Base-by-base conservation (phyloP, 2,329 filamentous ascomycete species). In the Aspergillus sp. region DNA sequence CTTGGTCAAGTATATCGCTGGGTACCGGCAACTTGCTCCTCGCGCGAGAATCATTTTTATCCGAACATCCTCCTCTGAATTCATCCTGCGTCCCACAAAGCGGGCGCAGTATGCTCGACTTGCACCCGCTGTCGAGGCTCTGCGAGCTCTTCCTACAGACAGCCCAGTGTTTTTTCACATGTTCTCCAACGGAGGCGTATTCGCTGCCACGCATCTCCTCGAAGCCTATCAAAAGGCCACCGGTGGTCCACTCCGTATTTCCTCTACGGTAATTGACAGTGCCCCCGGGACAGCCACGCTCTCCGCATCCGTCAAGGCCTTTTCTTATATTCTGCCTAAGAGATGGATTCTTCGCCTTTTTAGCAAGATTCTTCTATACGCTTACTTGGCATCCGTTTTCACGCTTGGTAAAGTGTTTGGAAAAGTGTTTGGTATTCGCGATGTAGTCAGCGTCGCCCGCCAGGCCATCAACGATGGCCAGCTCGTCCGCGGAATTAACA, bases 151-250 rank as follows among this genome's bases (percentile, higher is more conserved):
- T 44, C 61, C 59, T 43, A 58, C 65, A 22, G 56, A 66, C 50
- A 62, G 62, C 68, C 64, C 72, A 5, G 65, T 72, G 9, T 71
- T 78, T 30, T 60, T 81, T 8, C 80, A 83, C 65, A 68, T 77
- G 55, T 83, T 82, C 68, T 82, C 79, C 20, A 81, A 83, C 57
- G 80, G 80, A 24, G 81, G 81, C 15, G 66, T 74, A 18, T 71
- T 74, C 49, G 75, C 75, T 5, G 68, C 72, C 3, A 68, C 67
- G 4, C 66, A 73, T 24, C 59, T 82, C 6, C 73, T 80, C 2
- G 59, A 65, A 15, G 61, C 68, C 9, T 82, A 79, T 63, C 71
- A 62, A 6, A 43, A 62, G 15, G 60, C 63, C 2, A 76, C 70
- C 1, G 71, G 71, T 0, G 56, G 59, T 2, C 58, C 71, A 5